Percentiles rank a stretch among this genome's conserved stretches.
Evolutionary conservation across 805 yeast species (phyloP).

Genomic region (Kodamaea neixiangensis): DNA sequence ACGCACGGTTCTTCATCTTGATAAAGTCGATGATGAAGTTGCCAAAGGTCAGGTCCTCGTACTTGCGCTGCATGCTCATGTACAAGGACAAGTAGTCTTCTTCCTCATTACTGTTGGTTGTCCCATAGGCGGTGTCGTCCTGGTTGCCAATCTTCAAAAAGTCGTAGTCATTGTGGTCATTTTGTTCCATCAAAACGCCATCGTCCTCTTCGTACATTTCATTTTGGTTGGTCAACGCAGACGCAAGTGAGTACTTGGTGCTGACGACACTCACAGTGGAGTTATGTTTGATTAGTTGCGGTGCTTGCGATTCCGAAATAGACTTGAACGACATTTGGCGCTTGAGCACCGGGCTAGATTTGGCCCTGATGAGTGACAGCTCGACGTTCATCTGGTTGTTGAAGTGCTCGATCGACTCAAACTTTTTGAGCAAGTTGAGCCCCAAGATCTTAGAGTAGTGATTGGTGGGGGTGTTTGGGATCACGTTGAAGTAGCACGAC

Average conservation of each 20-base stretch:
- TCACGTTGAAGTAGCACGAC: constrained; percentile 40
- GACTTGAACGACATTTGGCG: constrained; percentile 29
- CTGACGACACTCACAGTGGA: constrained; percentile 9
- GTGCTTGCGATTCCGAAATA: constrained; percentile 8
- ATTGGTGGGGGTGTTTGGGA: constrained; percentile 34
- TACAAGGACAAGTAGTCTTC: constrained; percentile 10
- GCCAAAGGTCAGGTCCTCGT: constrained; percentile 7
- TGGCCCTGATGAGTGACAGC: constrained; percentile 13
- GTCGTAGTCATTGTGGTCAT: constrained; percentile 7
- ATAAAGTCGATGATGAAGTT: constrained; percentile 3
- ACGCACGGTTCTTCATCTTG: not conserved
- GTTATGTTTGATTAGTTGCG: constrained; percentile 9
- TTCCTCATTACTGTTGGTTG: constrained; percentile 9
- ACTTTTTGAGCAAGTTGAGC: constrained; percentile 39
- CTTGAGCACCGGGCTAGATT: constrained; percentile 26
- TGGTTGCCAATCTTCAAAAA: constrained; percentile 10
- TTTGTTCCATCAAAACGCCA: constrained; percentile 3
- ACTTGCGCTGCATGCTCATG: constrained; percentile 5
- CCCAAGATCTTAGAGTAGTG: constrained; percentile 39
- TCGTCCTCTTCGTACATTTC: constrained; percentile 7
- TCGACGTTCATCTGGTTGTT: constrained; percentile 26
- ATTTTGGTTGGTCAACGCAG: constrained; percentile 6
- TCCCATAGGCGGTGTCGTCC: constrained; percentile 3
- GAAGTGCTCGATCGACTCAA: constrained; percentile 34
- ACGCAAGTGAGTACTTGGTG: constrained; percentile 11